Conservation (phyloP, 495 filamentous ascomycete species). For the Gamarada debralockiae region DNA sequence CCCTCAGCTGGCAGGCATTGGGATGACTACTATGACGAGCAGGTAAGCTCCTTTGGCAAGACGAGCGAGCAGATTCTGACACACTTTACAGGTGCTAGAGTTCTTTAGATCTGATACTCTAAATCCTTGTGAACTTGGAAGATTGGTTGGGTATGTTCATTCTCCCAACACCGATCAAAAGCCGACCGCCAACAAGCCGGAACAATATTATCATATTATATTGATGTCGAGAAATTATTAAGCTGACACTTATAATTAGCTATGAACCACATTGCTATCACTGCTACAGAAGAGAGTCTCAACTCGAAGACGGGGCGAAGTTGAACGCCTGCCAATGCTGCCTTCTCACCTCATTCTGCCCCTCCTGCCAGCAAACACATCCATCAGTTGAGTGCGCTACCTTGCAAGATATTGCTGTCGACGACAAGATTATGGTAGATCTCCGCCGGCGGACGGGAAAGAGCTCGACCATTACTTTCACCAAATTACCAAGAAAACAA, state of each 20-base stretch:
- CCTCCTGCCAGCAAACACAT: slow-evolving; percentile 11
- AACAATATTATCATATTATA: slow-evolving; percentile 3
- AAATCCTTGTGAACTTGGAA: slow-evolving; percentile 10
- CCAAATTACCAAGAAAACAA: slow-evolving; percentile 3
- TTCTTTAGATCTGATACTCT: slow-evolving; percentile 1
- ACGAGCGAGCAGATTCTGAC: slow-evolving; percentile 3
- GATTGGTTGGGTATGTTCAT: slow-evolving; percentile 7
- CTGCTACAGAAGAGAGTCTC: slow-evolving; percentile 10
- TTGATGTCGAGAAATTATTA: slow-evolving; percentile 8
- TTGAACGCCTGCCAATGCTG: slow-evolving; percentile 6
- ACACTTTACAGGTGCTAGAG: slow-evolving; percentile 3
- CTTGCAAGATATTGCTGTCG: slow-evolving; percentile 6
- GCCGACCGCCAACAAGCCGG: neutral
- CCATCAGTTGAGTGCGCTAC: neutral
- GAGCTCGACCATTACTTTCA: slow-evolving; percentile 1
- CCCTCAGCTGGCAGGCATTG: slow-evolving; percentile 5
- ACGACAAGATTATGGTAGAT: slow-evolving; percentile 7
- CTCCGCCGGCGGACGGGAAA: slow-evolving; percentile 1
- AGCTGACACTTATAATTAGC: slow-evolving; percentile 3
- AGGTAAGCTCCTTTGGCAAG: slow-evolving; percentile 7
- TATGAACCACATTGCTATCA: slow-evolving; percentile 10
- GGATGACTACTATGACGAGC: slow-evolving; percentile 4
- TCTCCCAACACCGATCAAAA: slow-evolving; percentile 1
- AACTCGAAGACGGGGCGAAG: slow-evolving; percentile 4
- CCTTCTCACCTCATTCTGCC: slow-evolving; percentile 9